Evolutionary conservation across 345 rosid genomes (phyloP), one percentile per base, ranked within the genome.

Genomic region (Populus euphratica): DNA sequence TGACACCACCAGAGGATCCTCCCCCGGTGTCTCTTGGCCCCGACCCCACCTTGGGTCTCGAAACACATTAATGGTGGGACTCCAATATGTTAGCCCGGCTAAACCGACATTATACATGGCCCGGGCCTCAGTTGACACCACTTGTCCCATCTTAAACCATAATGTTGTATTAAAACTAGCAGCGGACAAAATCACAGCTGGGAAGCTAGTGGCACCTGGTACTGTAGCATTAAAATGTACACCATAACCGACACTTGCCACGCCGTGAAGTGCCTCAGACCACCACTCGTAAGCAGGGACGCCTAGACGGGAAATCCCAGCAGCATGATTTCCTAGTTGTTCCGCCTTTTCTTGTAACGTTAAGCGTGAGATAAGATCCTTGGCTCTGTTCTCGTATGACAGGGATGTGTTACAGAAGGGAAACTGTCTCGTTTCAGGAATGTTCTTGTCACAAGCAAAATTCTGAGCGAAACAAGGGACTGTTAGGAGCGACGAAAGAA

Each of bases 1-100:
- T 8, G 91, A 92, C 33, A 93, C 91, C 17, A 93, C 33, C 5
- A 91, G 86, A 0, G 99, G 99, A 77, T 93, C 99, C 79, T 95
- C 98, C 0, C 98, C 99, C 6, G 94, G 96, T n/a, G 97, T 93
- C 80, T 93, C 99, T 75, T 91, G 99, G 50, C 96, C 94, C 2
- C 93, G 83, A 18, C 97, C 99, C 98, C 96, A 93, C 72, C 97
- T 82, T 0, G 98, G 99, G 80, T 95, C 98, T 27, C 98, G 81
- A 64, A 93, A 82, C 63, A 95, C 86, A 77, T 93, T 91, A 18
- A 90, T 83, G 67, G 84, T 86, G 4, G 94, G 94, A 35, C 90
- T 88, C 97, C 92, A 87, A 71, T 75, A 90, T 33, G 95, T 89
- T 76, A 95, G 70, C 20, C 95, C 94, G 2, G 92, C 92, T 71